Evolutionary conservation across 2,329 filamentous ascomycete species (phyloP), one percentile per base, ranked within the genome.

Genomic region (Pseudogymnoascus sp.): DNA sequence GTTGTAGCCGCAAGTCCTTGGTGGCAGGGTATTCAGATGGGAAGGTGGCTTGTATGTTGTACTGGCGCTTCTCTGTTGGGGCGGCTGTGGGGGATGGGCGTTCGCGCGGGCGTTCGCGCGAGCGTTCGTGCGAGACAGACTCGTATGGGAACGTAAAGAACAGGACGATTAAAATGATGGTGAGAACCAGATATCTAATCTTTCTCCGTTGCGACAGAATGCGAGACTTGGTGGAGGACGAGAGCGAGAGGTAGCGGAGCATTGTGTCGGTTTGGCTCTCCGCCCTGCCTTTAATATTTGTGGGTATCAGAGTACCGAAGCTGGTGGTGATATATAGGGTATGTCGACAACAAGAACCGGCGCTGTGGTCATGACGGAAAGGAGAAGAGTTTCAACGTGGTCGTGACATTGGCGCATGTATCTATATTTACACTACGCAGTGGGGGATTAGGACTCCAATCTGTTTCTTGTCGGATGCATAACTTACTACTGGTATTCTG

Each of bases 31-130:
- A 61, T 45, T 64, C 62, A 5, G 25, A 36, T 12, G 39, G 30
- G 12, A 65, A 65, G 4, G 42, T 30, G 33, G 52, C 41, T 60
- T 65, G 63, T 30, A 65, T 52, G 23, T 52, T 28, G 23, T 59
- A 59, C 30, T 30, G 14, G 14, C 23, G 45, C 7, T 30, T 52
- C 23, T 52, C 23, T 30, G 45, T 65, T 25, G 22, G 25, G 16
- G 30, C n/a, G 7, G n/a, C 58, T 12, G 30, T 59, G 55, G 30
- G 30, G 8, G 36, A 19, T 41, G 58, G 22, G 55, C 19, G 55
- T 36, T 22, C 6, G 22, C 5, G 49, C 23, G 58, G 22, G 55
- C 19, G 55, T 36, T 22, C 6, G 22, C 5, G 49, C 23, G 58
- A 14, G 55, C 19, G 55, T 19, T 19, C 19, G 19, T 35, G 28